Percentiles rank a stretch among this genome's conserved stretches.
These are phyloP conservation scores for Lactarius tabidus DNA, from an alignment of 768 basidiomycete genomes.

Conservation along the genomic window DNA sequence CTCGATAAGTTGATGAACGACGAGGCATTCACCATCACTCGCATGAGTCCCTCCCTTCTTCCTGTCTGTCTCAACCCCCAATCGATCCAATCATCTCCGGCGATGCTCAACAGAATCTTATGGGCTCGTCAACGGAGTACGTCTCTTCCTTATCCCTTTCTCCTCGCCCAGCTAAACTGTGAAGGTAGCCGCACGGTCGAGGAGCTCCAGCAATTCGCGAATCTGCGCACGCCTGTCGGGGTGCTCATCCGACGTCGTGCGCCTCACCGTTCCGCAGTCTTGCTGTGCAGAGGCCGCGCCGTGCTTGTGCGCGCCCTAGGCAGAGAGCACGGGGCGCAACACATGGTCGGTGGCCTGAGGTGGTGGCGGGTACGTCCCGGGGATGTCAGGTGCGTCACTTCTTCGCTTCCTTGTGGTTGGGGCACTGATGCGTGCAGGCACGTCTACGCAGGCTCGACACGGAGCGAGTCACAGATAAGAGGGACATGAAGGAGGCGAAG, in stretches of 20 bases:
- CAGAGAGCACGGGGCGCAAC: constrained; percentile 65
- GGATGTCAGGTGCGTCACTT: constrained; percentile 59
- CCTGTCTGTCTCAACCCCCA: neutral
- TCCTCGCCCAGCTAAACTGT: too few species aligned
- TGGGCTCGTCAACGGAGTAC: neutral
- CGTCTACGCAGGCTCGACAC: constrained; percentile 57
- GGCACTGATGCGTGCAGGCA: neutral
- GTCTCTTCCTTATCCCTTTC: neutral
- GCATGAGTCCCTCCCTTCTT: neutral
- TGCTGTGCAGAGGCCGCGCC: constrained; percentile 70
- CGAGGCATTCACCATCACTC: neutral
- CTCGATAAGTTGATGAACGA: neutral
- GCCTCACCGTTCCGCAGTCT: constrained; percentile 66
- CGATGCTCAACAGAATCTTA: neutral
- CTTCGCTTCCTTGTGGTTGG: neutral
- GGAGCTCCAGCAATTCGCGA: constrained; percentile 75
- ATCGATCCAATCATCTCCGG: too few species aligned
- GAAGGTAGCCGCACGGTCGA: constrained; percentile 36
- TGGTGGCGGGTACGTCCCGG: constrained; percentile 94
- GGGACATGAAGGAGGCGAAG: constrained; percentile 72
- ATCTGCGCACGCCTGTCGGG: constrained; percentile 78
- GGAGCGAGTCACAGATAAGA: constrained; percentile 84
- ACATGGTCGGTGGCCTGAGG: constrained; percentile 80
- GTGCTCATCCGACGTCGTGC: constrained; percentile 75
- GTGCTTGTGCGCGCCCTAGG: constrained; percentile 75